Percentiles rank a stretch among this genome's conserved stretches.
phyloP scores from a whole-genome alignment of 1,284 basidiomycete species.

The Hypsizygus ulmarius region DNA sequence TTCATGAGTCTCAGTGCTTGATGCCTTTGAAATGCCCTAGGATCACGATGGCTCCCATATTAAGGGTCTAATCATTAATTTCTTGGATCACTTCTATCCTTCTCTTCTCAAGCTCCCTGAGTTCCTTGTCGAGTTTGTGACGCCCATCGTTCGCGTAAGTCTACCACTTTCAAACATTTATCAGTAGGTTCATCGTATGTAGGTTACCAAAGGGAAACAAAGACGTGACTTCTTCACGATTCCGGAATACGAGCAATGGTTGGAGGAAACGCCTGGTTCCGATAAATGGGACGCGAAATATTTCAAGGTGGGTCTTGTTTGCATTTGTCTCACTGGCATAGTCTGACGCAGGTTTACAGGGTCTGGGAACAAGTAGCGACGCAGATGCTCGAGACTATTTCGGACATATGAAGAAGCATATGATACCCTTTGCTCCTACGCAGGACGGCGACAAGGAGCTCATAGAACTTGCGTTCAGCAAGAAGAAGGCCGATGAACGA shows the following conservation, averaged over 20 bases:
- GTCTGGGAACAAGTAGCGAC: constrained; percentile 92
- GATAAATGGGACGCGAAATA: constrained; percentile 93
- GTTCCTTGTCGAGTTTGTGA: constrained; percentile 98
- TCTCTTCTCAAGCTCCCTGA: constrained; percentile 89
- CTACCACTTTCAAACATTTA: constrained; percentile 2
- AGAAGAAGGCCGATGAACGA: constrained; percentile 98
- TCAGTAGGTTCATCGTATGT: neutral
- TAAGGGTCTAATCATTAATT: constrained; percentile 98
- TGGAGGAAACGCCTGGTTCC: constrained; percentile 75
- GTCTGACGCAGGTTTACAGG: constrained; percentile 46
- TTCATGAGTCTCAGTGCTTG: constrained; percentile 13
- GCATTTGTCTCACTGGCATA: neutral
- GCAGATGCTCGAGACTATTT: constrained; percentile 94
- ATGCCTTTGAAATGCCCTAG: constrained; percentile 49
- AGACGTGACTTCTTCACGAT: constrained; percentile 94
- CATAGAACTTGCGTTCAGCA: constrained; percentile 98
- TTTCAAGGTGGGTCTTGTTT: constrained; percentile 75
- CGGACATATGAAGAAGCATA: constrained; percentile 87
- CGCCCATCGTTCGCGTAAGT: constrained; percentile 92
- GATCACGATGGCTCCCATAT: constrained; percentile 99
- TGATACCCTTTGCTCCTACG: constrained; percentile 87
- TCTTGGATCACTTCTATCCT: constrained; percentile 96
- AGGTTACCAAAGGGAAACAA: constrained; percentile 82
- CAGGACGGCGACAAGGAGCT: constrained; percentile 84
- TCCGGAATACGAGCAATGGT: constrained; percentile 95